Evolutionary conservation across 2,329 filamentous ascomycete genomes (phyloP), one percentile per base, ranked within the genome.

Genomic region (Colletotrichum camelliae): DNA sequence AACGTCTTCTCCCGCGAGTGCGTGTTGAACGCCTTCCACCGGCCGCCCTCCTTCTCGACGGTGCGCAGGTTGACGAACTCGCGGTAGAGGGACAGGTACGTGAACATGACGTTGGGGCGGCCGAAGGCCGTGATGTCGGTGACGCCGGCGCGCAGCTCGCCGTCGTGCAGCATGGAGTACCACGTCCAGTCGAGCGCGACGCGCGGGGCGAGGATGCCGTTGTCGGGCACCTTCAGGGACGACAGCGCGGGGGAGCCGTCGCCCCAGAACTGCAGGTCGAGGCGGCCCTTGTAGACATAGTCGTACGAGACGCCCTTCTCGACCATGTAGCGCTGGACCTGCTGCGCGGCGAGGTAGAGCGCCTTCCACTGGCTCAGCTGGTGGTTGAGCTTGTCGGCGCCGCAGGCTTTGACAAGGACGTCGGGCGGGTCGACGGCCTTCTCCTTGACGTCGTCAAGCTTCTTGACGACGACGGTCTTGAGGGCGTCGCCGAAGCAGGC

Each of bases 241-340:
- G 75, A 77, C 4, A 77, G 67, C 57, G 75, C 61, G 12, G 76
- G 76, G 13, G 74, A 60, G 3, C 39, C 39, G 21, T 76, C 74
- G 33, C 76, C 76, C 76, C 76, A 77, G 61, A 70, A 77, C 5
- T 61, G 55, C 31, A 77, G 69, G 31, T 77, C 76, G 24, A 77
- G 74, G 4, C 76, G 74, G 29, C 74, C 70, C 65, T 77, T 77
- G 70, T 74, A 77, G 33, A 77, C 62, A 39, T 77, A 77, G 61
- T 77, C 76, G 31, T 77, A 77, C 16, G 61, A 66, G 2, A 77
- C 29, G 27, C 76, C 76, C 27, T 77, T 33, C 29, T 77, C 78
- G 18, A 80, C 80, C 4, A 83, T 82, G 29, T 82, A 82, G 0
- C 80, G 79, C 67, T 83, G 82, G 4, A 83, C 82, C 48, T 83